Percentiles rank a stretch among this genome's conserved stretches.
Conservation (phyloP, 2,329 filamentous ascomycete genomes). For the Talaromyces verruculosus region DNA sequence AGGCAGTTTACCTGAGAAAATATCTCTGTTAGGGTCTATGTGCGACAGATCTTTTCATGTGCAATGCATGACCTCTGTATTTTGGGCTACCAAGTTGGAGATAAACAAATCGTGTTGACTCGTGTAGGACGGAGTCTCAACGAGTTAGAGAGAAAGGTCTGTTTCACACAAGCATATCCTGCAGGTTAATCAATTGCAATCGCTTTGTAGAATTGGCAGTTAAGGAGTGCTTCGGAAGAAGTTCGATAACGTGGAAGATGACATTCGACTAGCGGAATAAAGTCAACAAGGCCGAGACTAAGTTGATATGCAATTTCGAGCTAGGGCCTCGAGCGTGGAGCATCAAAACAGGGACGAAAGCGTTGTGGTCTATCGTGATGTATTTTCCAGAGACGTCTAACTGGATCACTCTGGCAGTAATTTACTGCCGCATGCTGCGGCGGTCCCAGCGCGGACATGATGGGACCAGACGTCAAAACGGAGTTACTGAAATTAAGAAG, state of each 20-base stretch:
- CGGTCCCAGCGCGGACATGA: background rate
- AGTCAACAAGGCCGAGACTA: background rate
- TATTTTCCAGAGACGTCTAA: constrained; percentile 1
- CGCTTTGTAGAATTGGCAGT: background rate
- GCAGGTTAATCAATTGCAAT: background rate
- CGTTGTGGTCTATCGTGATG: constrained; percentile 8
- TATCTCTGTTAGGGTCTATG: background rate
- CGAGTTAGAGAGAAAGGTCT: background rate
- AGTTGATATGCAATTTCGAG: constrained; percentile 6
- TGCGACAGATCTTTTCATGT: background rate
- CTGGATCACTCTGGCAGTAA: background rate
- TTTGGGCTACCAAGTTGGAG: background rate
- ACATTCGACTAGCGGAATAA: background rate
- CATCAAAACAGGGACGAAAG: constrained; percentile 20
- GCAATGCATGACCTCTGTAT: background rate
- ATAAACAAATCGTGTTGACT: background rate
- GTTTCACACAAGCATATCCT: background rate
- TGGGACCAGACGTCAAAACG: constrained; percentile 6
- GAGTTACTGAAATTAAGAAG: background rate
- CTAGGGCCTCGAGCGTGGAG: background rate
- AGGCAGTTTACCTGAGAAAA: background rate
- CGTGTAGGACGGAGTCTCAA: background rate
- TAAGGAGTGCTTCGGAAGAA: background rate
- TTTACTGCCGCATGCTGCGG: constrained; percentile 11
- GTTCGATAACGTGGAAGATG: background rate